phyloP scores from a whole-genome alignment of 108 stramenopile genomes.

The Skeletonema marinoi region DNA sequence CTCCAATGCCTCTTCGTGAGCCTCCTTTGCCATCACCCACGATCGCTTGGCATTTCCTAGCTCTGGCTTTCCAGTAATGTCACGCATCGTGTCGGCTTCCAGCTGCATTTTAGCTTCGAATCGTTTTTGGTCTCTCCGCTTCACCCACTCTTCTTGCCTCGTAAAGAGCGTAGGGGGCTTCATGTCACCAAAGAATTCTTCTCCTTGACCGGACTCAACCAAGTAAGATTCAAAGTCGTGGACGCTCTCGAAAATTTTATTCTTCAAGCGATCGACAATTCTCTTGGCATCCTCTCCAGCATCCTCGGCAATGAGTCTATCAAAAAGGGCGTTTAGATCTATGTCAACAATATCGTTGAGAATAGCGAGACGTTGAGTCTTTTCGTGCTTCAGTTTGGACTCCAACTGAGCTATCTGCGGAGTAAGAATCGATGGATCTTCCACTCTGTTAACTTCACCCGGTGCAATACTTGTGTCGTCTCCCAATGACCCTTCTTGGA shows the following conservation, averaged over 20 bases:
- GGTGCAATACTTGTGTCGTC: constrained; percentile 9
- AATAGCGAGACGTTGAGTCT: constrained; percentile 21
- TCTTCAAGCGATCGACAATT: constrained; percentile 32
- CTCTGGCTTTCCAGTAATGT: constrained; percentile 29
- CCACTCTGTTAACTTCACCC: constrained; percentile 18
- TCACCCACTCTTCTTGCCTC: constrained; percentile 34
- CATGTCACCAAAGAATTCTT: neutral
- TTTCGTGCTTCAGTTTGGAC: constrained; percentile 36
- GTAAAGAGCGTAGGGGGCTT: constrained; percentile 3
- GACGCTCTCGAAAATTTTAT: constrained; percentile 20
- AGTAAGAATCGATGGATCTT: constrained; percentile 27
- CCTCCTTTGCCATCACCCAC: constrained; percentile 35
- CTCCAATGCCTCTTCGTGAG: constrained; percentile 33
- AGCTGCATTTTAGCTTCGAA: constrained; percentile 14
- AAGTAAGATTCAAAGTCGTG: constrained; percentile 7
- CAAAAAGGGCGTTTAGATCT: constrained; percentile 25
- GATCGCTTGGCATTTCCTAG: constrained; percentile 21
- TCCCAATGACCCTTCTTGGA: neutral
- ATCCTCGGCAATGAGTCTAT: constrained; percentile 20
- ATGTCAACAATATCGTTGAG: constrained; percentile 49
- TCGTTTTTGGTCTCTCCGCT: constrained; percentile 29
- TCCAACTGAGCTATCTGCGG: constrained; percentile 29
- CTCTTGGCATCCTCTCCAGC: constrained; percentile 13
- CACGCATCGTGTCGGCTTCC: constrained; percentile 26
- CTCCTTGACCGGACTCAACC: constrained; percentile 7